These are phyloP conservation scores for Entomortierella chlamydospora DNA, from an alignment of 192 early-diverging fungal species.

Conservation along the genomic window DNA sequence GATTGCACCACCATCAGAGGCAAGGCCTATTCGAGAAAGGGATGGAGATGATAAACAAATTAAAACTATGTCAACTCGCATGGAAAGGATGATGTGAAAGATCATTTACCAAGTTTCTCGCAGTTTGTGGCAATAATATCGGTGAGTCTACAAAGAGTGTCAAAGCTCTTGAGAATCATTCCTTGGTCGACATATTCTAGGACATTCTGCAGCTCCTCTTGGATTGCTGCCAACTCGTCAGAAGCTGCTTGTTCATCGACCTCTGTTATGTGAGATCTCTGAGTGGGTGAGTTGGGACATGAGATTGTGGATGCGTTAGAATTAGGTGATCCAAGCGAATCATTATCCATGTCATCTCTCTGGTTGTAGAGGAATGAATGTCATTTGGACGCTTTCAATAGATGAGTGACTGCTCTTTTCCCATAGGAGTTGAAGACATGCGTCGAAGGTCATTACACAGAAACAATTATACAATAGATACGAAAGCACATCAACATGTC, in stretches of 20 bases:
- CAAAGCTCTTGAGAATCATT: constrained; percentile 73
- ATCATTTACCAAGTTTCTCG: constrained; percentile 65
- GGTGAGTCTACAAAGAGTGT: constrained; percentile 74
- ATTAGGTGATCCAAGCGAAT: constrained; percentile 2
- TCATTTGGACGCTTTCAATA: no score
- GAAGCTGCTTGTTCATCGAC: not conserved
- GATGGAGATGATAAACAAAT: not conserved
- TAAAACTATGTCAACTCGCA: not conserved
- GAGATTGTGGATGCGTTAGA: constrained; percentile 40
- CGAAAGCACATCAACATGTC: not conserved
- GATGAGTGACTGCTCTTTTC: no score
- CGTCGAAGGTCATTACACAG: no score
- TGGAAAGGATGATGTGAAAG: not conserved
- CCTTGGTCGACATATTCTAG: constrained; percentile 71
- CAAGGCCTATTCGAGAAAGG: constrained; percentile 47
- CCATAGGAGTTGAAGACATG: no score
- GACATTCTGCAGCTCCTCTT: constrained; percentile 72
- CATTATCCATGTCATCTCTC: not conserved
- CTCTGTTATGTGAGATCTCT: not conserved
- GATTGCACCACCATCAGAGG: constrained; percentile 70
- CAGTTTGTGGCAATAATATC: constrained; percentile 75
- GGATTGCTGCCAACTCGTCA: constrained; percentile 55
- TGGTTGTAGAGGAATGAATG: no score
- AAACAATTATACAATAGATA: not conserved
- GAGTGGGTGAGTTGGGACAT: constrained; percentile 7